A percentile compares a stretch with the other conserved stretches of the same genome.
phyloP scores from a whole-genome alignment of 2,329 filamentous ascomycete genomes.

The Westerdykella ornata region DNA sequence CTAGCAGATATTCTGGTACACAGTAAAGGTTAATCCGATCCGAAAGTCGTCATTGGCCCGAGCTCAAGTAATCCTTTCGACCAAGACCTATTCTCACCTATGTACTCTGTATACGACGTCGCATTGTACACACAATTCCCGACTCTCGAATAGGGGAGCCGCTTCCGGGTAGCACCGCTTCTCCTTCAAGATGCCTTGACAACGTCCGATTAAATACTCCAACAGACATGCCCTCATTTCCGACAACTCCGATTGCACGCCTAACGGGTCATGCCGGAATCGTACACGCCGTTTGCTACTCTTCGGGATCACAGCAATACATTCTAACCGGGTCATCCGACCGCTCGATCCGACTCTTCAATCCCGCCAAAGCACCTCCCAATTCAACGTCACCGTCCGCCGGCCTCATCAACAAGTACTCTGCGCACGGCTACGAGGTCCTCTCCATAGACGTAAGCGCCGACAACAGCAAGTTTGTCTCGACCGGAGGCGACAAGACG shows the following conservation, averaged over 20 bases:
- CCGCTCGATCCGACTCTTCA: slow-evolving; percentile 79
- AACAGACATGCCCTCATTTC: slow-evolving; percentile 34
- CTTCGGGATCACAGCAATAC: slow-evolving; percentile 45
- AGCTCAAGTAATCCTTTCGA: no score
- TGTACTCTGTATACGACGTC: no score
- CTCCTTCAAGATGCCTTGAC: slow-evolving; percentile 17
- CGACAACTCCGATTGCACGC: slow-evolving; percentile 36
- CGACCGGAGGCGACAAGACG: slow-evolving; percentile 79
- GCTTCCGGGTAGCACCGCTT: not conserved
- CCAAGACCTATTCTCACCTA: no score
- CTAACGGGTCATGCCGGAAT: slow-evolving; percentile 41
- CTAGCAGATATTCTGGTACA: no score
- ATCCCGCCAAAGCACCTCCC: slow-evolving; percentile 53
- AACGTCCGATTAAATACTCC: no score
- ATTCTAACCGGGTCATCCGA: slow-evolving; percentile 81
- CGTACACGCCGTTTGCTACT: slow-evolving; percentile 48
- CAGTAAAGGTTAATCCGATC: no score
- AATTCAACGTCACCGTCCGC: slow-evolving; percentile 31
- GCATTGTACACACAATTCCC: no score
- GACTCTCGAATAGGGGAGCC: no score
- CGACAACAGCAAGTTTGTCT: slow-evolving; percentile 80
- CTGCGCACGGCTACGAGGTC: slow-evolving; percentile 86
- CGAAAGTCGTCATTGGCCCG: no score
- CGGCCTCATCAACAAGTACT: slow-evolving; percentile 77
- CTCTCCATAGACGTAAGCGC: slow-evolving; percentile 66